Base-by-base conservation (phyloP, 2,329 filamentous ascomycete genomes). In the Pseudogymnoascus sp. region DNA sequence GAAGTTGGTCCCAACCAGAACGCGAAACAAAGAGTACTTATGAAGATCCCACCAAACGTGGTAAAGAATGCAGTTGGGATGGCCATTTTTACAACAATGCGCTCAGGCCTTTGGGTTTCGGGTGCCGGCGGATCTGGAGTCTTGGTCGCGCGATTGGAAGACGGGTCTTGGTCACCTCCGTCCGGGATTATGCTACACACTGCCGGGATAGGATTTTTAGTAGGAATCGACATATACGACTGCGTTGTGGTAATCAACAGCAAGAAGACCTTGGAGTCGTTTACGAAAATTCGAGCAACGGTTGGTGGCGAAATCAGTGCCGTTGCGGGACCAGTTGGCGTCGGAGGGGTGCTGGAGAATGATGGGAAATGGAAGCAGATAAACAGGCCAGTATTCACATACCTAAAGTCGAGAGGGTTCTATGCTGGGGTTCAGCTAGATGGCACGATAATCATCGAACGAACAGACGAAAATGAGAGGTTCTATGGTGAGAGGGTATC, bases 51-150 rank as follows among this genome's bases (percentile, higher is more conserved):
- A 0, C 79, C 87, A 63, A 84, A 88, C 71, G 91, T 97, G 63
- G 91, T 98, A 69, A 86, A 90, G 72, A 90, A 95, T 76, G 92
- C 93, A 28, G 91, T 93, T 68, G 93, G 91, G 10, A 83, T 98
- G 64, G 93, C 91, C 62, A 90, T 98, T 68, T 97, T 97, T 78
- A 96, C 93, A 0, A 96, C 91, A 31, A 96, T 97, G 91, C 88
- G 93, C 65, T 93, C 91, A 12, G 93, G 93, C 11, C 79, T 97
- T 33, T 96, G 93, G 90, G 82, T 96, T 69, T 93, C 90, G 53
- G 93, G 93, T 53, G 93, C 92, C 14, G 93, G 93, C 28, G 93
- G 93, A 40, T 93, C 91, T 63, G 93, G 93, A 60, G 84, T 98
- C 40, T 81, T 98, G 40, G 86, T 97, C 64, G 93, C 88, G 16